Conservation (phyloP, 805 yeast genomes). For the Cyberlindnera subsufficiens region DNA sequence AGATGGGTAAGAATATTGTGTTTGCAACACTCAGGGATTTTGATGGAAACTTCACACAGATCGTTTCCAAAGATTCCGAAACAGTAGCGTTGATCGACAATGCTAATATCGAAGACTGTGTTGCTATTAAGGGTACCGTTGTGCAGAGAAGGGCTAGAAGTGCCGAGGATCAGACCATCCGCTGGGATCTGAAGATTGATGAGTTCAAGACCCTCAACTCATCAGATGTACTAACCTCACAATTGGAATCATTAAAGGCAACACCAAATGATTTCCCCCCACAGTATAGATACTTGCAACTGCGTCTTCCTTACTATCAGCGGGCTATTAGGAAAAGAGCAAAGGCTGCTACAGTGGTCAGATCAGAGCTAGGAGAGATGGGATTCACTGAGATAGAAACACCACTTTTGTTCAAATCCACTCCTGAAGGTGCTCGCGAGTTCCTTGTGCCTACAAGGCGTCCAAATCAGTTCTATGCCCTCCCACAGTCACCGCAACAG, state of each 20-base stretch:
- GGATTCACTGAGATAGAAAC: constrained; percentile 84
- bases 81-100: constrained; percentile 34
- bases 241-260: constrained; percentile 55
- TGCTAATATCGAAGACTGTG: constrained; percentile 68
- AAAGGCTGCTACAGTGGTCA: constrained; percentile 40
- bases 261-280: constrained; percentile 62
- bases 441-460: constrained; percentile 88
- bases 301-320: constrained; percentile 58
- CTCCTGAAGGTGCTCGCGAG: constrained; percentile 98
- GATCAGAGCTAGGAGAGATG: constrained; percentile 34
- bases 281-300: constrained; percentile 74
- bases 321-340: constrained; percentile 51
- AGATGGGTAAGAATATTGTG: constrained; percentile 53
- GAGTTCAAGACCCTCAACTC: constrained; percentile 52
- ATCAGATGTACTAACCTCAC: constrained; percentile 61
- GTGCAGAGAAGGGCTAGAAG: constrained; percentile 27
- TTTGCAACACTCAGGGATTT: constrained; percentile 76
- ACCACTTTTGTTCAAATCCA: constrained; percentile 86
- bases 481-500: constrained; percentile 98
- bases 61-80: constrained; percentile 35
- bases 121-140: constrained; percentile 56
- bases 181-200: constrained; percentile 56
- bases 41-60: constrained; percentile 61
- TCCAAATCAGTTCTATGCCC: constrained; percentile 62
- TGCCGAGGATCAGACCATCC: constrained; percentile 10